These are phyloP conservation scores for Neurospora sp. DNA, from an alignment of 495 filamentous ascomycete species.

Conservation along the genomic window DNA sequence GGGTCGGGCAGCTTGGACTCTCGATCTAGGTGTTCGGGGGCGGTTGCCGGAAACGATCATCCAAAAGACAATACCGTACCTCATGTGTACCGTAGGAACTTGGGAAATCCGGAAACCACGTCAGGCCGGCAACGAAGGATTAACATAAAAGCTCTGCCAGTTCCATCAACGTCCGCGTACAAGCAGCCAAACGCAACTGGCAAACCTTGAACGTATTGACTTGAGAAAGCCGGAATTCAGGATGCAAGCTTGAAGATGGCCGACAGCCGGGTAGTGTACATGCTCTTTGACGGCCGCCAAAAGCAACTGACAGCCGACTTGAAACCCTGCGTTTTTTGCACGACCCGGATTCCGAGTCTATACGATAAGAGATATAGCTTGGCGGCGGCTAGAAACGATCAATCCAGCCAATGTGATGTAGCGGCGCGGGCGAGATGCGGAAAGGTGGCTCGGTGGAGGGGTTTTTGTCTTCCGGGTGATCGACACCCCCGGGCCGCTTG, in stretches of 20 bases:
- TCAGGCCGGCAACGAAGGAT: neutral
- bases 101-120: neutral
- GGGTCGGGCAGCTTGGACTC: neutral
- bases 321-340: neutral
- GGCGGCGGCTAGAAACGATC: neutral
- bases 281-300: neutral
- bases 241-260: neutral
- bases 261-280: no score
- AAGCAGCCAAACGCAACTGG: neutral
- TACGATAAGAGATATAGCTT: neutral
- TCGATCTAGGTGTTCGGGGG: fast-evolving
- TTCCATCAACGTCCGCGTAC: neutral
- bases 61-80: neutral
- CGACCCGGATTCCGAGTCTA: neutral
- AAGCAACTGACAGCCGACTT: neutral
- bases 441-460: neutral
- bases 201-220: neutral
- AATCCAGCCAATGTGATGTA: neutral
- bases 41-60: neutral
- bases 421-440: neutral
- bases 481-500: neutral
- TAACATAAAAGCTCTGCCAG: neutral
- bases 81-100: neutral
- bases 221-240: neutral
- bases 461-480: neutral